Evolutionary conservation across 192 early-diverging fungal genomes (phyloP), one percentile per base, ranked within the genome.

Genomic region (Podila minutissima): DNA sequence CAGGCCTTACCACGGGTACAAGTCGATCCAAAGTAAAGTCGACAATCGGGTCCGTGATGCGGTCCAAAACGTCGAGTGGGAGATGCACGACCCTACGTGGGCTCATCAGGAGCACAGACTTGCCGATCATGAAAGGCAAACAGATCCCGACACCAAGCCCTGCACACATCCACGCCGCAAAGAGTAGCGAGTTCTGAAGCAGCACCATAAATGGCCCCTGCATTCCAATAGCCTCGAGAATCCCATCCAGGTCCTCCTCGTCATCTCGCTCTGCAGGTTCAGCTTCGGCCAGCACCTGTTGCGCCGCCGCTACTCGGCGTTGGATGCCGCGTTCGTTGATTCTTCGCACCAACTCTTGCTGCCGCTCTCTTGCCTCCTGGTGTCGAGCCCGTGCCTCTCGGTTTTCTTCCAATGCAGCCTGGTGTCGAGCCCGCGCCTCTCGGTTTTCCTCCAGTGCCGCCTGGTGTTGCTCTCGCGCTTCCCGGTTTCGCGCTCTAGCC

Each of bases 211-310:
- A 67, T 17, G 96, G 93, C 0, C 97, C 97, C 9, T 93, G 88
- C 75, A 99, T 89, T 11, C 97, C 97, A 61, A 98, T 87, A n/a
- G 95, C 91, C 60, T 97, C 97, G 37, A 97, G 72, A n/a, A 94
- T 83, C 6, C 91, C 93, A 51, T 94, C 92, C 10, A 91, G 82
- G 24, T 88, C 92, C 35, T 71, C 69, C 20, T 86, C 86, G n/a
- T 79, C 83, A 8, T 77, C 86, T 17, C 83, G 82, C 2, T 20
- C 53, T 37, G 4, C 26, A 20, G 51, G 59, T 19, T 59, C 66
- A 6, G 5, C 22, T 17, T 37, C 33, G 49, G 58, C 55, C 29
- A 31, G 59, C 3, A 31, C 66, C 51, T 37, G 61, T 2, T 62
- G 66, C 12, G 66, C 62, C 2, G 51, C 64, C 28, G 64, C 46